These are phyloP conservation scores for Brassica cretica DNA, from an alignment of 345 rosid genomes.

Conservation along the genomic window DNA sequence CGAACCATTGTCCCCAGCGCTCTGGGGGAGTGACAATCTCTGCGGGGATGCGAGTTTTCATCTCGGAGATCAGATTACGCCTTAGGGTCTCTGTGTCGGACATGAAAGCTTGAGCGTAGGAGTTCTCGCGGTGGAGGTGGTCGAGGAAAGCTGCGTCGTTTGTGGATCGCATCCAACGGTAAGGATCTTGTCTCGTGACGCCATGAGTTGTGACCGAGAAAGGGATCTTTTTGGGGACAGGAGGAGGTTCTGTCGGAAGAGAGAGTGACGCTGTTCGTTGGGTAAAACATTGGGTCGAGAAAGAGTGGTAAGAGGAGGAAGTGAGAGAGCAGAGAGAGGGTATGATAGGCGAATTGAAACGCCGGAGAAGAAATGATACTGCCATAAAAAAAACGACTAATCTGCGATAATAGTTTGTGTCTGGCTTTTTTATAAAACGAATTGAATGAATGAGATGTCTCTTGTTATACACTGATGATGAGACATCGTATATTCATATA, in stretches of 20 bases:
- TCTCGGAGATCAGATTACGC: conserved; percentile 54
- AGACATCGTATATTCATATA: not conserved
- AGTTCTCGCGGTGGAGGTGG: conserved; percentile 65
- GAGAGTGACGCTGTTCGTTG: conserved; percentile 38
- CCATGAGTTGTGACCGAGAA: conserved; percentile 59
- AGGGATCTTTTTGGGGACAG: conserved; percentile 60
- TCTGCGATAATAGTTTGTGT: not conserved
- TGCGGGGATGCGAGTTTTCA: conserved; percentile 60
- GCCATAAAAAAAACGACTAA: not conserved
- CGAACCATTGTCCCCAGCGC: conserved; percentile 87
- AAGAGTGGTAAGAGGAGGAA: conserved; percentile 2
- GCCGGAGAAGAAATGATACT: conserved; percentile 40
- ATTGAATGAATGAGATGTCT: not conserved
- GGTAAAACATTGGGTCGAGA: conserved; percentile 45
- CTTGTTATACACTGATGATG: conserved; percentile 5
- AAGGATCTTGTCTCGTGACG: conserved; percentile 67
- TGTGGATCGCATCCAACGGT: conserved; percentile 76
- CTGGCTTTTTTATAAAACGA: conserved; percentile 2
- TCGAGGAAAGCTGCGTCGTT: conserved; percentile 52
- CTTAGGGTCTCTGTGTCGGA: conserved; percentile 60
- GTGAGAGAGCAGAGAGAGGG: conserved; percentile 20
- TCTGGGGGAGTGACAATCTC: conserved; percentile 70
- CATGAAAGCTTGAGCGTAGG: conserved; percentile 81
- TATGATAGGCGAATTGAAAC: conserved; percentile 29
- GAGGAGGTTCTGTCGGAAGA: conserved; percentile 50